Percentiles rank a stretch among this genome's conserved stretches.
phyloP scores from a whole-genome alignment of 345 rosid species.

The Nephelium lappaceum region DNA sequence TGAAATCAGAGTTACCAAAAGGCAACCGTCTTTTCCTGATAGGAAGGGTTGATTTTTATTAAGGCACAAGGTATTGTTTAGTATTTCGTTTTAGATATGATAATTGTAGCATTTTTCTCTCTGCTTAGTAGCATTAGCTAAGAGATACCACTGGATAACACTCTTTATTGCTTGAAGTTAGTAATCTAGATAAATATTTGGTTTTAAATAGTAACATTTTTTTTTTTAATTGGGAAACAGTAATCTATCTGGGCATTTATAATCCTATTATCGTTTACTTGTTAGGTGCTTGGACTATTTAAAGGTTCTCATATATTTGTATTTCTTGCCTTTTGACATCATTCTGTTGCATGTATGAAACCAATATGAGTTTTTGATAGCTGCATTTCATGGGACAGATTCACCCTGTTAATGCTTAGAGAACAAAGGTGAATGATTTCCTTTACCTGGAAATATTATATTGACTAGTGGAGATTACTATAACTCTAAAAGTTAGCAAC shows the following conservation, averaged over 20 bases:
- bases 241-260: not conserved
- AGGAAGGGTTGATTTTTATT: not conserved
- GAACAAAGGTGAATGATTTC: not conserved
- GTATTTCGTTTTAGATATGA: not conserved
- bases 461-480: too few relatives aligned
- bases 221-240: not conserved
- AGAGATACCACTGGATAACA: not conserved
- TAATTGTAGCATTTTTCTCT: not conserved
- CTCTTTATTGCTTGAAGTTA: not conserved
- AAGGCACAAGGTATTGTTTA: not conserved
- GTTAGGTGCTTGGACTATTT: not conserved
- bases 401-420: not conserved
- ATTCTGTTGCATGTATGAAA: not conserved
- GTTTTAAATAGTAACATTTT: not conserved
- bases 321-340: not conserved
- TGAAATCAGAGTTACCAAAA: not conserved
- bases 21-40: not conserved
- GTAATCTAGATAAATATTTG: not conserved
- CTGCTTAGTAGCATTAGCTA: not conserved
- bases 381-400: not conserved
- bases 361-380: not conserved
- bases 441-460: not conserved
- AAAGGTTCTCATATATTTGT: not conserved
- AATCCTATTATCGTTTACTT: not conserved
- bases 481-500: not conserved